A percentile compares a stretch with the other conserved stretches of the same genome.
These are phyloP conservation scores for Phoma herbarum DNA, from an alignment of 2,329 filamentous ascomycete species.

Conservation along the genomic window DNA sequence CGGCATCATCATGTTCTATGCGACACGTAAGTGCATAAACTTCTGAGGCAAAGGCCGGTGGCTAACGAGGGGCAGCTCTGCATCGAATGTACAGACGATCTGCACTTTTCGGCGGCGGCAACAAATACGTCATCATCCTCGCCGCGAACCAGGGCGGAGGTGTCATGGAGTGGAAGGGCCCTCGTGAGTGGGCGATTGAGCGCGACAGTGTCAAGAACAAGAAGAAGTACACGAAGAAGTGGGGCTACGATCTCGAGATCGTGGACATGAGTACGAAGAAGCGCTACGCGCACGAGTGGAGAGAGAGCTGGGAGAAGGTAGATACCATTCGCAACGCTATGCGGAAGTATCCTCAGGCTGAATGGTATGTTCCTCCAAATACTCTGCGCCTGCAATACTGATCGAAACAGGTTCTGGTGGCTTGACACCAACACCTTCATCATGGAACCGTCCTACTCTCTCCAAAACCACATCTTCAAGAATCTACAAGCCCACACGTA, in stretches of 20 bases:
- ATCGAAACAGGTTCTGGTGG: constrained; percentile 91
- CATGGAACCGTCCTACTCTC: constrained; percentile 92
- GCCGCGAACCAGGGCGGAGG: constrained; percentile 94
- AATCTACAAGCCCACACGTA: constrained; percentile 78
- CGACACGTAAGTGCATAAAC: constrained; percentile 70
- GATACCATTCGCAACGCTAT: constrained; percentile 89
- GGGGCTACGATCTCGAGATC: constrained; percentile 96
- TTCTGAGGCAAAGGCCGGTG: not conserved
- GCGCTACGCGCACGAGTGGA: constrained; percentile 97
- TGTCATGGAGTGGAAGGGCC: constrained; percentile 99
- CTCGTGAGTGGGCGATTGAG: constrained; percentile 97
- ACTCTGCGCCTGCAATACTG: constrained; percentile 28
- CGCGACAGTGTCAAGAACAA: constrained; percentile 96
- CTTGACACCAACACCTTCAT: constrained; percentile 96
- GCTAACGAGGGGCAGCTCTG: constrained; percentile 58
- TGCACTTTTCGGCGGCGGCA: constrained; percentile 79
- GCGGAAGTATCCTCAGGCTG: constrained; percentile 92
- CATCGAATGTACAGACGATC: constrained; percentile 73
- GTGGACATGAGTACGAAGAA: constrained; percentile 99
- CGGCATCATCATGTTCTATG: constrained; percentile 72
- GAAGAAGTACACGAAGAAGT: constrained; percentile 81
- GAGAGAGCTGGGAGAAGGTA: constrained; percentile 99
- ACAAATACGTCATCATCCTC: constrained; percentile 91
- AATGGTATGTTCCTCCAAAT: constrained; percentile 73
- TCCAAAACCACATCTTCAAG: constrained; percentile 91